These are phyloP conservation scores for Scheffersomyces ergatensis DNA, from an alignment of 805 yeast genomes.

Conservation along the genomic window DNA sequence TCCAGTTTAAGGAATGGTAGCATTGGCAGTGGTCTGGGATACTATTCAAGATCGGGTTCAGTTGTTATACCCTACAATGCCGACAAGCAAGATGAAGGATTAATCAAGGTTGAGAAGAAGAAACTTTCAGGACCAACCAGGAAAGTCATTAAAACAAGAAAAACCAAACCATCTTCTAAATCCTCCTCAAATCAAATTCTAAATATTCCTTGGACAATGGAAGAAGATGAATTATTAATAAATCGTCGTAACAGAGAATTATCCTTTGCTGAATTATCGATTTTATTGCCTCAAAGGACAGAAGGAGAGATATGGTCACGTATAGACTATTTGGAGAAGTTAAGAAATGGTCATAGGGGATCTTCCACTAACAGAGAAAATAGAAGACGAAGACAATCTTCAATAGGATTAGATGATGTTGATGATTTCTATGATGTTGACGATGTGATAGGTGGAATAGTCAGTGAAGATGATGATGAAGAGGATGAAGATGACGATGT, in stretches of 20 bases:
- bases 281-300: conserved; percentile 68
- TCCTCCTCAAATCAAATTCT: conserved; percentile 13
- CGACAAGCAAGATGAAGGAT: conserved; percentile 25
- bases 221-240: conserved; percentile 69
- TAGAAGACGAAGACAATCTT: conserved; percentile 33
- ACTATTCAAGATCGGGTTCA: conserved; percentile 35
- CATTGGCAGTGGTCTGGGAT: conserved; percentile 29
- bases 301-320: conserved; percentile 72
- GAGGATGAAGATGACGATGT: conserved; percentile 34
- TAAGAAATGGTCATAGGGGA: conserved; percentile 29
- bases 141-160: conserved; percentile 7
- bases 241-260: conserved; percentile 56
- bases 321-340: conserved; percentile 45
- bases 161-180: conserved; percentile 7
- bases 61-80: conserved; percentile 34
- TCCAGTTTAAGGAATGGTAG: conserved; percentile 42
- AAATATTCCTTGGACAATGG: conserved; percentile 50
- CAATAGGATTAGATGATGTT: conserved; percentile 41
- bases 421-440: conserved; percentile 42
- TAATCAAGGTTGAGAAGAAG: conserved; percentile 16
- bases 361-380: conserved; percentile 23
- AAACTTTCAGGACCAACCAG: conserved; percentile 9
- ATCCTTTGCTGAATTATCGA: conserved; percentile 68
- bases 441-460: conserved; percentile 36
- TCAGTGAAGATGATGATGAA: conserved; percentile 26